phyloP scores from a whole-genome alignment of 2,329 filamentous ascomycete genomes.

The Trichoderma atrobrunneum region DNA sequence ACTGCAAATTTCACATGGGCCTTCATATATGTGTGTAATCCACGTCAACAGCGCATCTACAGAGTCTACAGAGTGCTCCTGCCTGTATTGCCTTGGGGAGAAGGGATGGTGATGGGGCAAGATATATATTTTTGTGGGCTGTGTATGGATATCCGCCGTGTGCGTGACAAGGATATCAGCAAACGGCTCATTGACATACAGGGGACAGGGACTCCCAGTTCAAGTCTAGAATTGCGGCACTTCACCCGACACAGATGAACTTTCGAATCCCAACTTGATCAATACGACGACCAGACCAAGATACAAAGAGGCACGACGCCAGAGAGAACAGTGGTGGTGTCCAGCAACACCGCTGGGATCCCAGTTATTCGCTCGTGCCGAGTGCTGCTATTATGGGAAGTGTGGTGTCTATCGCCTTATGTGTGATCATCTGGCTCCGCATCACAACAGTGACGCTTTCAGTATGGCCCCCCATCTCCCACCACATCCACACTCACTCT shows the following conservation, averaged over 20 bases:
- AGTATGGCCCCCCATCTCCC: slow-evolving; percentile 2
- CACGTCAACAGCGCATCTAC: not conserved
- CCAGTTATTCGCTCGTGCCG: not conserved
- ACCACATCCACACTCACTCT: slow-evolving; percentile 5
- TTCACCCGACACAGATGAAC: not conserved
- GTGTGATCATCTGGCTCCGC: slow-evolving; percentile 18
- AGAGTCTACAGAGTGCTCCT: not conserved
- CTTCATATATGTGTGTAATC: not conserved
- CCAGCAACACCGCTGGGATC: not conserved
- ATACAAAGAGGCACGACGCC: not conserved
- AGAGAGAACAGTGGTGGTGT: not conserved
- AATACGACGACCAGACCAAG: not conserved
- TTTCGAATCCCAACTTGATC: not conserved
- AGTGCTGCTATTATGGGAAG: not conserved
- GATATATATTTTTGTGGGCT: slow-evolving; percentile 1
- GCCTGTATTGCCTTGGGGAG: not conserved
- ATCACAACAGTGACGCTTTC: not conserved
- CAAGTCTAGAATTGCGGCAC: not conserved
- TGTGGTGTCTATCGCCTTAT: slow-evolving; percentile 1
- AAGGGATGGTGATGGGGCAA: slow-evolving; percentile 1
- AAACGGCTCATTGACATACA: not conserved
- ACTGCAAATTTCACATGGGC: not conserved
- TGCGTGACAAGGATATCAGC: slow-evolving; percentile 12
- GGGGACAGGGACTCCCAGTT: not conserved
- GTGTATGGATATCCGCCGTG: not conserved